Base-by-base conservation (phyloP, 2,329 filamentous ascomycete species). In the Sporothrix brasiliensis region DNA sequence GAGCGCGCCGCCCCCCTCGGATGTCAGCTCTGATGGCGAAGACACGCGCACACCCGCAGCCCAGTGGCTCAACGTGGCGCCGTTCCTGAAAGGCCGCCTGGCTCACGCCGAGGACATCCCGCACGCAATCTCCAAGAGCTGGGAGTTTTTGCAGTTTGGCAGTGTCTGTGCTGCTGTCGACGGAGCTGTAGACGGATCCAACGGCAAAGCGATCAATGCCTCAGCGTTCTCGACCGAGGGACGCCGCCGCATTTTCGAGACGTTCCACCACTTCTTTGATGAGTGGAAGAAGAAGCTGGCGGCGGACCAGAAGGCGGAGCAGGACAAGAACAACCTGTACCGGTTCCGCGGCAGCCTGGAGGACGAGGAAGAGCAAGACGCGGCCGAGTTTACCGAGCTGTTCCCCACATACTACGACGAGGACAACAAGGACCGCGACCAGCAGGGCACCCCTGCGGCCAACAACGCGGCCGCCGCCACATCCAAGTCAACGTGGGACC, bases 201-300 rank as follows among this genome's bases (percentile, higher is more conserved):
- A 79, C 65, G 78, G 78, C 73, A 60, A 30, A 89, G 72, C 83
- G 83, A 58, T 39, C 4, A 56, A 34, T 21, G 41, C 24, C 30
- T 6, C 19, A 52, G 78, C 79, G 72, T 78, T 87, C 67, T 74
- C 81, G 54, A 70, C 76, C 2, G 74, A 79, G 65, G 78, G 84
- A 14, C 84, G 88, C 30, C 82, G 86, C 39, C 79, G 85, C 10
- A 79, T 94, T 1, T 89, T 91, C 69, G 85, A 87, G 74, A 85
- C 89, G 21, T 88, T 97, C 72, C 87, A 91, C 68, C 83, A 82
- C 19, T 90, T 96, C 76, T 97, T 94, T 76, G 81, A 88, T 19
- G 86, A 93, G 67, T 99, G 94, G 94, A 92, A 88, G 74, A 86
- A 87, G 67, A 90, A 91, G 76, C 86, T 97, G 2, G 87, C 90